phyloP scores from a whole-genome alignment of 495 filamentous ascomycete genomes.

The Clavariopsis aquatica region DNA sequence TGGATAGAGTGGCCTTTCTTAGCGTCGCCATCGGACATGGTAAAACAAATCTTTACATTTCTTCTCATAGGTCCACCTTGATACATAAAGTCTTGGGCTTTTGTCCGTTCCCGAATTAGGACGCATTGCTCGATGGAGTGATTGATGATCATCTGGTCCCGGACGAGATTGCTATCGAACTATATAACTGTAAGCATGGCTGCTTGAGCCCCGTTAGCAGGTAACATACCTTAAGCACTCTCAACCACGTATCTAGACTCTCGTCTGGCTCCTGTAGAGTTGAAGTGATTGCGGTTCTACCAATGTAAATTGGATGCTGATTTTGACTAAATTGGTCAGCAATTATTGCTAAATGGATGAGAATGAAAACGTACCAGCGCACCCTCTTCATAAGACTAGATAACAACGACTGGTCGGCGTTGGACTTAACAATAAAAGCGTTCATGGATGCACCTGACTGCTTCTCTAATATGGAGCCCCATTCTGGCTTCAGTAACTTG shows the following conservation, averaged over 20 bases:
- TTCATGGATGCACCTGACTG: conserved; percentile 64
- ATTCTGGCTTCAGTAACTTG: conserved; percentile 72
- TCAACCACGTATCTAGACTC: conserved; percentile 72
- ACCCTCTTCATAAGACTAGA: conserved; percentile 59
- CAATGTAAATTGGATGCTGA: conserved; percentile 63
- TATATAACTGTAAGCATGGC: conserved; percentile 39
- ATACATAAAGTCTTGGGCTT: conserved; percentile 67
- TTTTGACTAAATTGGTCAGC: background rate
- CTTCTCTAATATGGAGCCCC: conserved; percentile 81
- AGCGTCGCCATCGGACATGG: conserved; percentile 57
- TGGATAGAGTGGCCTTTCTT: conserved; percentile 57
- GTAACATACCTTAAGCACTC: conserved; percentile 63
- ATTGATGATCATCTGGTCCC: conserved; percentile 79
- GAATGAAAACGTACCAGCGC: background rate
- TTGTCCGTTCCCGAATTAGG: conserved; percentile 64
- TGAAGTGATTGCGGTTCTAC: conserved; percentile 59
- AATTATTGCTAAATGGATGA: background rate
- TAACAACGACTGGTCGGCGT: conserved; percentile 66
- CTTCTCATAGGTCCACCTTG: conserved; percentile 52
- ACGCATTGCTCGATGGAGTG: conserved; percentile 81
- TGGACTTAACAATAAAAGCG: conserved; percentile 78
- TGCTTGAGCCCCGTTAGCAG: too few relatives aligned
- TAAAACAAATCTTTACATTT: conserved; percentile 73
- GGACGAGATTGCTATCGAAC: conserved; percentile 77
- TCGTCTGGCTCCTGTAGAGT: conserved; percentile 69